Evolutionary conservation across 176 grass and related monocot species (phyloP).

Genomic region (Phragmites australis): DNA sequence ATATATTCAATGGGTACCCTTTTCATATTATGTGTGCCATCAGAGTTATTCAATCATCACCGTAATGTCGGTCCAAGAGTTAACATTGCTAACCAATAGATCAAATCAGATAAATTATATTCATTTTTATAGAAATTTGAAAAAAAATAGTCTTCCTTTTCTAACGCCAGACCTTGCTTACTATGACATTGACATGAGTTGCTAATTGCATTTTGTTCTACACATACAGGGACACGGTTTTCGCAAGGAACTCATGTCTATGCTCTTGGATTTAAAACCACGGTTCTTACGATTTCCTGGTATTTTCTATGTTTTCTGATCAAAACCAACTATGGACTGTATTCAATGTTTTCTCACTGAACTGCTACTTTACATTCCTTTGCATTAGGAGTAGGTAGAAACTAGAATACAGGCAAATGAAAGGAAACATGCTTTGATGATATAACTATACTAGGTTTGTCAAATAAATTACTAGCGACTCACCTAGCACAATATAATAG

Average conservation of each 20-base stretch:
- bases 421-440: background rate
- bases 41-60: background rate
- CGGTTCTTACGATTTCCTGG: conserved; percentile 82
- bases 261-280: conserved; percentile 81
- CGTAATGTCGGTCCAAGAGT: background rate
- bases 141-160: background rate
- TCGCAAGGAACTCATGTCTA: conserved; percentile 63
- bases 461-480: conserved; percentile 5
- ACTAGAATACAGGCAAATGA: conserved; percentile 11
- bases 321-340: conserved; percentile 1
- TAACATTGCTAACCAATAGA: background rate
- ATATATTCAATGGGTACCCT: background rate
- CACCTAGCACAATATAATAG: background rate
- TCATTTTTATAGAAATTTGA: background rate
- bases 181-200: background rate
- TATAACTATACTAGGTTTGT: background rate
- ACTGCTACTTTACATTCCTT: background rate
- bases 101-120: background rate
- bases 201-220: conserved; percentile 4
- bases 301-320: conserved; percentile 36
- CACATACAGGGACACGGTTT: conserved; percentile 72
- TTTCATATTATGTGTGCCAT: background rate
- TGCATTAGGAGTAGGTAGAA: background rate
- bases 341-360: background rate
- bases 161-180: background rate